Evolutionary conservation across 768 basidiomycete species (phyloP), one percentile per base, ranked within the genome.

Genomic region (Pisolithus tinctorius): DNA sequence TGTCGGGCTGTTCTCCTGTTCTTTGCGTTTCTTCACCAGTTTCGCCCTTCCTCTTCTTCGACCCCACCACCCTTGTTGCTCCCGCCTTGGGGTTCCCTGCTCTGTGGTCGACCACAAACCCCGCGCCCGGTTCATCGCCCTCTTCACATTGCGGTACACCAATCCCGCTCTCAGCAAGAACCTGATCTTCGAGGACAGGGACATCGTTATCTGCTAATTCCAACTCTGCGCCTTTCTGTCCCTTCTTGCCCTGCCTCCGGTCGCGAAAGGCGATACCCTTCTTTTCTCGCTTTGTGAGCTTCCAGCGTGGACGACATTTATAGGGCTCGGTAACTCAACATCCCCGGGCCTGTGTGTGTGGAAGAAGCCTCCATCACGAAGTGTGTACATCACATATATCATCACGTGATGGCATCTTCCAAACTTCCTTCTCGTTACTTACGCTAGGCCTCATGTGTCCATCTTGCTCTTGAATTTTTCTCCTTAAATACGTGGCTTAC

Each of bases 211-310:
- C 71, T 47, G 69, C 69, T 52, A 69, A 66, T 47, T 64, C 58
- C 52, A 44, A 50, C 49, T 42, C 25, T n/a, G 23, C 40, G 13
- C 7, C 37, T 5, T 68, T 63, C 50, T 68, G 68, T 54, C 65
- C 64, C 69, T 74, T 74, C 57, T 67, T 68, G 56, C 68, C 67
- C 50, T 74, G 69, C 65, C 81, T 86, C 63, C 81, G 77, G 62
- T 81, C 76, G 52, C 89, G 81, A 73, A 93, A 95, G 44, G 87
- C 88, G 43, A 84, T 72, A 6, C 80, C 79, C 70, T 97, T 97
- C 71, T 89, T 88, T 70, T 95, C 89, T 69, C 90, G 93, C 74
- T 95, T 97, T 26, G 90, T 93, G 60, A 93, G 82, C 65, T 82
- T 88, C 51, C 68, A n/a, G 47, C 30, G 58, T 48, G 54, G 59